Evolutionary conservation across 2,329 filamentous ascomycete species (phyloP).

Genomic region (Penicillium sp.): DNA sequence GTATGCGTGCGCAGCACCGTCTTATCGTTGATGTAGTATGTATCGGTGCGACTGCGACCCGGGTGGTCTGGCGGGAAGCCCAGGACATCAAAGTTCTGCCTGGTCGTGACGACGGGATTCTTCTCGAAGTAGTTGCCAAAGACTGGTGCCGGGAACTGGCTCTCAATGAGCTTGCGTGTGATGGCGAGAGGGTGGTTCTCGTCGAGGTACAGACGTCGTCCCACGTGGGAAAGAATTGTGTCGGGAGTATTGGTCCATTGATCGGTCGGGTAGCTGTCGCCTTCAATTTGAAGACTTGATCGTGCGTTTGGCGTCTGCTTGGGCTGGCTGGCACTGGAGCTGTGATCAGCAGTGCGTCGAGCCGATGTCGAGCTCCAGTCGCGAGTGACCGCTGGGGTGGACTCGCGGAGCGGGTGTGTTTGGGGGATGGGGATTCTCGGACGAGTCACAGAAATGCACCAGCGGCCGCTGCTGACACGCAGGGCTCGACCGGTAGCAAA

Average conservation of each 20-base stretch:
- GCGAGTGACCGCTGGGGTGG: conserved; percentile 19
- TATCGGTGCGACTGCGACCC: conserved; percentile 83
- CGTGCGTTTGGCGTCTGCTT: conserved; percentile 6
- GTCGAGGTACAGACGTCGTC: conserved; percentile 83
- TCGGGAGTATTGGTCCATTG: conserved; percentile 81
- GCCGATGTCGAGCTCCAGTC: conserved; percentile 37
- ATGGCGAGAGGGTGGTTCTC: conserved; percentile 87
- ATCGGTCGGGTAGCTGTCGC: conserved; percentile 67
- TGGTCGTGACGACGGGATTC: conserved; percentile 78
- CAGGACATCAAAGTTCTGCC: conserved; percentile 95
- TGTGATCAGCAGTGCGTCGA: conserved; percentile 25
- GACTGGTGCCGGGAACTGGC: conserved; percentile 71
- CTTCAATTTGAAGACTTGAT: conserved; percentile 58
- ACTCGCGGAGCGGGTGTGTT: conserved; percentile 18
- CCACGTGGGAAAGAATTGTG: conserved; percentile 72
- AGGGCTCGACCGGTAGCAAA: conserved; percentile 43
- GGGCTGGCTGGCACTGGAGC: not conserved
- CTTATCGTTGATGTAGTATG: conserved; percentile 86
- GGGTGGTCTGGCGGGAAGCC: conserved; percentile 88
- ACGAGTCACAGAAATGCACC: conserved; percentile 31
- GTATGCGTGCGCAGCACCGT: conserved; percentile 92
- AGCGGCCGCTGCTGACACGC: conserved; percentile 37
- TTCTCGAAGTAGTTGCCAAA: conserved; percentile 78
- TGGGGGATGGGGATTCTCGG: conserved; percentile 26
- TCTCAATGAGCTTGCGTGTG: conserved; percentile 89